Conservation (phyloP, 495 filamentous ascomycete genomes). For the Lophium mytilinum region DNA sequence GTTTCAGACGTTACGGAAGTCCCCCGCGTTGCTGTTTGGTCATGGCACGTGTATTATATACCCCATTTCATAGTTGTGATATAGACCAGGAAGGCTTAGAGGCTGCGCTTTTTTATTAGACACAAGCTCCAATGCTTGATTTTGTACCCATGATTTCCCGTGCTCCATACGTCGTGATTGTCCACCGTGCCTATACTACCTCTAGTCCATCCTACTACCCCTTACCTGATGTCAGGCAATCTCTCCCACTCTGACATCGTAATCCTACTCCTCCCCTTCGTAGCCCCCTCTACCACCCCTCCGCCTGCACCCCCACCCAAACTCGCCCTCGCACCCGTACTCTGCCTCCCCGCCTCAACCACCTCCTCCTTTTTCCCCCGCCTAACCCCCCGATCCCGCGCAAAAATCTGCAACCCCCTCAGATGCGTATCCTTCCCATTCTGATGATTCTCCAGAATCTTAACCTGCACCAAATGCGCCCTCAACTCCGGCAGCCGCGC, state of each 20-base stretch:
- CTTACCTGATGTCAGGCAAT: background rate
- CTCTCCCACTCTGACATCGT: background rate
- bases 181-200: too few species aligned
- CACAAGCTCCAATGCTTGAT: too few species aligned
- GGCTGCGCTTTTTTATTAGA: too few species aligned
- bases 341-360: background rate
- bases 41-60: too few species aligned
- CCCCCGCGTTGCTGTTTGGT: too few species aligned
- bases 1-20: too few species aligned
- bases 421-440: constrained; percentile 99
- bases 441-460: constrained; percentile 91
- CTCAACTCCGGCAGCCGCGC: constrained; percentile 49
- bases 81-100: too few species aligned
- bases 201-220: too few species aligned
- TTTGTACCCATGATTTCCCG: too few species aligned
- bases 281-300: background rate
- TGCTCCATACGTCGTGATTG: too few species aligned
- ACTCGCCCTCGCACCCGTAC: background rate
- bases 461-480: constrained; percentile 78
- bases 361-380: background rate
- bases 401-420: constrained; percentile 85
- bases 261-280: background rate
- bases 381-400: constrained; percentile 46
- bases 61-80: too few species aligned
- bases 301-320: background rate